phyloP scores from a whole-genome alignment of 345 rosid genomes.

The Salix koriyanagi region DNA sequence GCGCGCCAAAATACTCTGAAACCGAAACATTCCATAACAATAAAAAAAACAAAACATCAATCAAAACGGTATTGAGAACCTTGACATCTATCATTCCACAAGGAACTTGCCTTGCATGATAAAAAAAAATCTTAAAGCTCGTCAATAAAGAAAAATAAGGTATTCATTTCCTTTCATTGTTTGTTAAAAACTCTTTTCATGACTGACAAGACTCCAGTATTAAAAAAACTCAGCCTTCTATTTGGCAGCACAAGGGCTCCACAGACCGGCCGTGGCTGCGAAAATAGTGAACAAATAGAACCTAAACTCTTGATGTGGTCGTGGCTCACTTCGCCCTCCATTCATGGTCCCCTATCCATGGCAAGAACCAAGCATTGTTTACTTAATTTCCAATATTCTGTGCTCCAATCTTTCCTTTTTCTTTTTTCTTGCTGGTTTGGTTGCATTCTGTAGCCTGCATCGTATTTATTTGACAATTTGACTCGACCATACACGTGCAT shows the following conservation, averaged over 20 bases:
- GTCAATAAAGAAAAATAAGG: too few species aligned
- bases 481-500: too few species aligned
- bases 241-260: conserved; percentile 15
- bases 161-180: too few species aligned
- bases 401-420: background rate
- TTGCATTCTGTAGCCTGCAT: too few species aligned
- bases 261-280: conserved; percentile 7
- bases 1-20: accelerated
- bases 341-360: background rate
- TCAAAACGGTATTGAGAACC: accelerated
- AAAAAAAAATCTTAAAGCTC: too few species aligned
- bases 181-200: too few species aligned
- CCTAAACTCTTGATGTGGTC: background rate
- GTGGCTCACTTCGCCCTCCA: background rate
- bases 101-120: too few species aligned
- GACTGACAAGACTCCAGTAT: too few species aligned
- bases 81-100: too few species aligned
- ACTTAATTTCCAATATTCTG: background rate
- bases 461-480: too few species aligned
- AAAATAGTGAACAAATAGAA: background rate
- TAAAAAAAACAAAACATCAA: too few species aligned
- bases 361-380: background rate
- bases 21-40: too few species aligned
- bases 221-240: background rate
- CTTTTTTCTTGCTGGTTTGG: background rate